Base-by-base conservation (phyloP, 2,329 filamentous ascomycete species). In the Chaetomium sp. region DNA sequence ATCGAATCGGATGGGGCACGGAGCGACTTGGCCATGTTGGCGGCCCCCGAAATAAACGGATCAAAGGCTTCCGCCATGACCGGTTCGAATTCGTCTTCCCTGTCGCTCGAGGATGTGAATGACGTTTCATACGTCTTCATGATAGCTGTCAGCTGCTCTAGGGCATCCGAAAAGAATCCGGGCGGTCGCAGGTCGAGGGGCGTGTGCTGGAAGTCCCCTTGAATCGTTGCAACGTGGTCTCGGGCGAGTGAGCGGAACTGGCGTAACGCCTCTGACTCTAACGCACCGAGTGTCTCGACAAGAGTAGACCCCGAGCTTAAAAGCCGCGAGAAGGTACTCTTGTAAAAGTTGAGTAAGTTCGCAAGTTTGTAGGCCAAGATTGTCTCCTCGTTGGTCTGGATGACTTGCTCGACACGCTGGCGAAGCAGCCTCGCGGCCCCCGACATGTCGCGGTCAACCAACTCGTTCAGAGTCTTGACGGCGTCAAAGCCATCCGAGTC, bases 91-190 rank as follows among this genome's bases (percentile, higher is more conserved):
- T 84, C 85, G 41, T 81, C 79, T 59, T 86, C 85, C 50, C 80
- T 76, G 57, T 82, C 77, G 7, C 78, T 72, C 1, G 76, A 71
- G 2, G 80, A 72, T 1, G 85, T 81, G 32, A 94, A 75, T 0
- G 91, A 95, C 1, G 88, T 87, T 62, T 95, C 90, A 66, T 91
- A 92, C 19, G 88, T 94, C 67, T 87, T 88, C 77, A 96, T 88
- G 50, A 97, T 85, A 5, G 83, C 79, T 38, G 79, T 81, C 7
- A 99, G 76, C 62, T 88, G 87, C 61, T 90, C 85, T 1, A 99
- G 76, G 5, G 90, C 86, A 54, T 95, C 88, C 40, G 84, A 76
- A 0, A 97, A 73, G 71, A 96, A 96, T 12, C 86, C 80, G 0
- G 92, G 92, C 0, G 88, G 84, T 0, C 82, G 83, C 2, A 95